Percentiles rank a stretch among this genome's conserved stretches.
phyloP scores from a whole-genome alignment of 768 basidiomycete genomes.

The Pleurotus djamor region DNA sequence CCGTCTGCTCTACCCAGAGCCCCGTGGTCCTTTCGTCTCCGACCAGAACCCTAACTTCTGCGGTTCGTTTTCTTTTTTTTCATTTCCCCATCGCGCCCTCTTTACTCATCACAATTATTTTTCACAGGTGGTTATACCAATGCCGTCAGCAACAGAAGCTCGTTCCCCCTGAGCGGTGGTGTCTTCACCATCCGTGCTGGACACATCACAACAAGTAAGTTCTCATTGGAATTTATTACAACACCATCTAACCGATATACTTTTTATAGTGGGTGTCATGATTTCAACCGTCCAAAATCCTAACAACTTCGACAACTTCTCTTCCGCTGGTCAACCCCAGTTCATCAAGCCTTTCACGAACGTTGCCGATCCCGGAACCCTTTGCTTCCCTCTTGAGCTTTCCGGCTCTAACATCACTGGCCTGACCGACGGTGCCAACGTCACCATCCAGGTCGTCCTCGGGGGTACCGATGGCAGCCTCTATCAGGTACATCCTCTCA shows the following conservation, averaged over 20 bases:
- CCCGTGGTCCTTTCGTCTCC: constrained; percentile 66
- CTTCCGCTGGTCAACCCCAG: constrained; percentile 26
- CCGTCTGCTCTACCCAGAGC: constrained; percentile 65
- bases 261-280: constrained; percentile 42
- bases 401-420: constrained; percentile 37
- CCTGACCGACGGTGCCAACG: constrained; percentile 59
- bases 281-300: constrained; percentile 62
- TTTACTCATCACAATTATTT: background rate
- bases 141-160: constrained; percentile 52
- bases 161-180: constrained; percentile 65
- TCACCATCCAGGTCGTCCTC: constrained; percentile 64
- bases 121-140: constrained; percentile 57
- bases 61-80: constrained; percentile 38
- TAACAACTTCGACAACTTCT: constrained; percentile 61
- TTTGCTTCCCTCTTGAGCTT: constrained; percentile 68
- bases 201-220: constrained; percentile 58
- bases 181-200: constrained; percentile 58
- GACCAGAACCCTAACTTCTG: constrained; percentile 58
- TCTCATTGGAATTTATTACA: background rate
- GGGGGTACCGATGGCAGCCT: constrained; percentile 67
- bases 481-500: constrained; percentile 49
- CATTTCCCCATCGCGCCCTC: background rate
- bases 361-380: constrained; percentile 48
- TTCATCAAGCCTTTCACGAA: constrained; percentile 43
- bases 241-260: constrained; percentile 9